Evolutionary conservation across 73 alveolate genomes (phyloP).

Genomic region (Urostyla sp.): DNA sequence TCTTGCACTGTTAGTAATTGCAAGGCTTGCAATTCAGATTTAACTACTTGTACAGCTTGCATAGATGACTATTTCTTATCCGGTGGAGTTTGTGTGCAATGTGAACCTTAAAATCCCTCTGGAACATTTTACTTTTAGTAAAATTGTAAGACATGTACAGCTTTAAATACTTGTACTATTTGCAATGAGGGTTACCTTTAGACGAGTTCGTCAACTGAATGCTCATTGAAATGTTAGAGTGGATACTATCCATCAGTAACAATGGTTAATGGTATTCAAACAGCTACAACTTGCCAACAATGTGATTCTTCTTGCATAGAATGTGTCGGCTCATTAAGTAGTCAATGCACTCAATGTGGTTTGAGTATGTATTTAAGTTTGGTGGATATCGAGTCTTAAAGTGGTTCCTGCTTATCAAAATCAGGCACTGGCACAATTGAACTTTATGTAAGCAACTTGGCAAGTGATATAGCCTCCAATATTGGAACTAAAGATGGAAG

Average conservation of each 20-base stretch:
- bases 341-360: neutral
- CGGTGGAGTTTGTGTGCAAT: neutral
- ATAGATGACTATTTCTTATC: conserved; percentile 6
- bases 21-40: neutral
- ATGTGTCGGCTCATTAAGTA: neutral
- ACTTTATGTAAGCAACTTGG: neutral
- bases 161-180: conserved; percentile 1
- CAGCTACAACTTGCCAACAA: neutral
- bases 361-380: neutral
- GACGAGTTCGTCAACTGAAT: neutral
- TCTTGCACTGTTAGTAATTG: neutral
- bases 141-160: neutral
- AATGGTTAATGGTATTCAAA: neutral
- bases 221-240: conserved; percentile 15
- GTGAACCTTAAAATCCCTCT: neutral
- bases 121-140: neutral
- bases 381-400: neutral
- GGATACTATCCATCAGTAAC: conserved; percentile 35
- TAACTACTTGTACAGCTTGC: neutral
- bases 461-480: neutral
- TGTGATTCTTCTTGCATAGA: conserved; percentile 31
- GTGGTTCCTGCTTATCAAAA: conserved; percentile 14
- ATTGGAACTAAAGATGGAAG: conserved; percentile 19
- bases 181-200: conserved; percentile 5
- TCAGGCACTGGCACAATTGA: neutral